Percentiles rank a stretch among this genome's conserved stretches.
Evolutionary conservation across 2,329 filamentous ascomycete genomes (phyloP).

Genomic region (Capronia americana): DNA sequence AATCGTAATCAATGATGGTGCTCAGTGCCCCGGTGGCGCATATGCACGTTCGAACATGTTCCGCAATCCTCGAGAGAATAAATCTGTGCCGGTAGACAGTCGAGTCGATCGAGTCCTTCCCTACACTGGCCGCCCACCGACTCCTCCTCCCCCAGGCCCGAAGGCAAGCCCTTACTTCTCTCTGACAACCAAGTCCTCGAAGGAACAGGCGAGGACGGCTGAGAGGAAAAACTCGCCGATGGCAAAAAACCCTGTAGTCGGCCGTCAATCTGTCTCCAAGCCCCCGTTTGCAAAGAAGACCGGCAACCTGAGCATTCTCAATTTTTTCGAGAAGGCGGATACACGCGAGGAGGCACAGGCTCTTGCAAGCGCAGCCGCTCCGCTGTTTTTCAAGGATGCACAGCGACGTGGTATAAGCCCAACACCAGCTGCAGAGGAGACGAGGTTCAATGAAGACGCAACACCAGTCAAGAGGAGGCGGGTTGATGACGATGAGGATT

Average conservation of each 20-base stretch:
- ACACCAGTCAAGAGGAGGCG: slow-evolving; percentile 54
- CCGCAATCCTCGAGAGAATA: slow-evolving; percentile 37
- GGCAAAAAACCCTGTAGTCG: slow-evolving; percentile 30
- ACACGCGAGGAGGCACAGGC: slow-evolving; percentile 37
- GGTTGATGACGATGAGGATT: slow-evolving; percentile 34
- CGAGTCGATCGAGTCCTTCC: slow-evolving; percentile 24
- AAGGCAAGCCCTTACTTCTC: slow-evolving; percentile 22
- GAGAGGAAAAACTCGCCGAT: slow-evolving; percentile 18
- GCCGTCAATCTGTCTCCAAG: slow-evolving; percentile 31
- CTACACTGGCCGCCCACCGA: slow-evolving; percentile 35
- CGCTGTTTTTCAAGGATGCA: slow-evolving; percentile 47
- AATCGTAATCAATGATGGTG: slow-evolving; percentile 5
- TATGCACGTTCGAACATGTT: slow-evolving; percentile 29
- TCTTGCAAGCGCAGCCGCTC: slow-evolving; percentile 40
- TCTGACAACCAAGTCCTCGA: slow-evolving; percentile 5
- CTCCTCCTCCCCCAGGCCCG: slow-evolving; percentile 25
- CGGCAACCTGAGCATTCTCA: slow-evolving; percentile 59
- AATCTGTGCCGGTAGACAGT: slow-evolving; percentile 11
- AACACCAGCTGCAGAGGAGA: background rate
- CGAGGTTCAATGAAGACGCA: slow-evolving; percentile 51
- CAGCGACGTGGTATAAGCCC: slow-evolving; percentile 12
- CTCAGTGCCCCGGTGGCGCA: slow-evolving; percentile 14
- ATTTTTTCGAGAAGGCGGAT: slow-evolving; percentile 61
- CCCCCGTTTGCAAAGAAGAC: slow-evolving; percentile 31
- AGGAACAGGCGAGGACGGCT: slow-evolving; percentile 31